These are phyloP conservation scores for Closterium sp. DNA, from an alignment of 139 green algal species.

Conservation along the genomic window DNA sequence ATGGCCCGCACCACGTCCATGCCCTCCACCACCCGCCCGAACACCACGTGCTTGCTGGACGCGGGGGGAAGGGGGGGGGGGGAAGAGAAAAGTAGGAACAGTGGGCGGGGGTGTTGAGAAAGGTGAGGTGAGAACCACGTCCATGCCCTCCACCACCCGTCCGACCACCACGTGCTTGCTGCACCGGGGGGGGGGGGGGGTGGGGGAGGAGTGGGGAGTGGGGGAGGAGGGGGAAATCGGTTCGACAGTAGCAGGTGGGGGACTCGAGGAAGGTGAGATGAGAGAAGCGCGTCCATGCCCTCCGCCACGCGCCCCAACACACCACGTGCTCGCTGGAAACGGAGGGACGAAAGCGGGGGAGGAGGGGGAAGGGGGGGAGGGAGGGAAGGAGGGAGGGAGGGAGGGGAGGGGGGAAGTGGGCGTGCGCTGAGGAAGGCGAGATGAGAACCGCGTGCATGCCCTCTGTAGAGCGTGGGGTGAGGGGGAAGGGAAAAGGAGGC, in stretches of 20 bases:
- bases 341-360: background rate
- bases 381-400: background rate
- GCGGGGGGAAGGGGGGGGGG: background rate
- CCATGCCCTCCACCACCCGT: constrained; percentile 36
- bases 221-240: too few relatives aligned
- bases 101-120: too few relatives aligned
- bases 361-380: too few relatives aligned
- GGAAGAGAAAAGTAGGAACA: too few relatives aligned
- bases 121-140: background rate
- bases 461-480: too few relatives aligned
- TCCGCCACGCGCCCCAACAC: too few relatives aligned
- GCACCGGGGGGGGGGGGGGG: background rate
- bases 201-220: background rate
- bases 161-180: constrained; percentile 43
- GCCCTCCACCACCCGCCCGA: constrained; percentile 35
- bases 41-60: constrained; percentile 49
- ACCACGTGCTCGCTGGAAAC: background rate
- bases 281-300: too few relatives aligned
- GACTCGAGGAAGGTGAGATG: too few relatives aligned
- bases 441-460: constrained; percentile 5
- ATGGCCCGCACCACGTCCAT: constrained; percentile 21
- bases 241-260: too few relatives aligned
- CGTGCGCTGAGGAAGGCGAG: background rate
- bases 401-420: background rate
- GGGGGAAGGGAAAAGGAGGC: background rate